Base-by-base conservation (phyloP, 2,329 filamentous ascomycete genomes). In the Rhinocladiella similis region DNA sequence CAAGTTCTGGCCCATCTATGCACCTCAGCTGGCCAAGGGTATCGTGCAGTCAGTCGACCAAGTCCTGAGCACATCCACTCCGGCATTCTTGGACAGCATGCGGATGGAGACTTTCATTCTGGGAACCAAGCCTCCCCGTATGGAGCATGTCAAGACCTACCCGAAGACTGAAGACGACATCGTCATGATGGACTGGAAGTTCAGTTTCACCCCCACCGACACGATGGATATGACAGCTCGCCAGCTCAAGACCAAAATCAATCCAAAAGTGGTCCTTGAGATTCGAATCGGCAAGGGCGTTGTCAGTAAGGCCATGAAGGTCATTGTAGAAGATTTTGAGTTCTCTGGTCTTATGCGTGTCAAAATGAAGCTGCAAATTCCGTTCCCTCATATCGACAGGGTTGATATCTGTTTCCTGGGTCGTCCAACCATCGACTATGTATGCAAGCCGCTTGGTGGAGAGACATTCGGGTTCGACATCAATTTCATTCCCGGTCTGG, bases 1-100 rank as follows among this genome's bases (percentile, higher is more conserved):
- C 75, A 99, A 99, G 72, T 99, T 99, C 77, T 99, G 94, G 94
- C 94, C 94, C 60, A 99, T 99, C 68, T 97, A 96, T 71, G 91
- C 94, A 53, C 94, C 94, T 1, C 90, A 97, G 9, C 83, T 99
- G 12, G 93, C 91, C 59, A 86, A 94, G 65, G 95, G 91, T 19
- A 89, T 99, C 67, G 89, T 97, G 74, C 91, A 87, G 71, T 91
- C 92, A 0, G 94, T 97, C 47, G 94, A 99, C 68, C 94, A 97
- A 77, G 91, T 99, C 49, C 80, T 99, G 54, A 97, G 92, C 69
- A 92, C 90, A 0, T 87, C 92, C 2, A 97, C 92, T 0, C 94
- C 94, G 0, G 84, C 88, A 0, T 97, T 99, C 68, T 80, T 99
- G 53, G 94, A 99, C 72, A 96, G 91, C 71, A 77, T 99, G 72